Evolutionary conservation across 192 early-diverging fungal genomes (phyloP).

Genomic region (Podila epigama): DNA sequence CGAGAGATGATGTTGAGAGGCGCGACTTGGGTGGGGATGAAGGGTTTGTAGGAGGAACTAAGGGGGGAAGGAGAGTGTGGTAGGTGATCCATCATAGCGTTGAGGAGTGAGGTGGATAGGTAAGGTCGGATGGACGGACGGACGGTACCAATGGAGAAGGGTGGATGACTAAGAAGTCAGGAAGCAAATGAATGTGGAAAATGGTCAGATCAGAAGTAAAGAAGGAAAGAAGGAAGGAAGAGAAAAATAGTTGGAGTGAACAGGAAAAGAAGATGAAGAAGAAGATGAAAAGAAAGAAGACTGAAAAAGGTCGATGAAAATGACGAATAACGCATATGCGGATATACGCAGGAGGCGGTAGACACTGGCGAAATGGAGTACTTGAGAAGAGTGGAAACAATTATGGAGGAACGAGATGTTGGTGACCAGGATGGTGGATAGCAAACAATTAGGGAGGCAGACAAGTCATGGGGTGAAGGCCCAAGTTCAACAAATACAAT

Average conservation of each 20-base stretch:
- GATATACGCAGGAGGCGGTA: not conserved
- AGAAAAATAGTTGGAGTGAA: not conserved
- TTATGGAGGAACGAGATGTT: too few species aligned
- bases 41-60: not conserved
- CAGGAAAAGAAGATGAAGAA: not conserved
- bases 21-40: slow-evolving; percentile 1
- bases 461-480: too few species aligned
- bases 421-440: too few species aligned
- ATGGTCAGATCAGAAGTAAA: not conserved
- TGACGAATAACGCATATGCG: not conserved
- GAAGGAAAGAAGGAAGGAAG: not conserved
- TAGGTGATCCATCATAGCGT: not conserved
- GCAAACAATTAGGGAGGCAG: too few species aligned
- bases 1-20: slow-evolving; percentile 30
- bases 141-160: too few species aligned
- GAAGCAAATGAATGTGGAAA: not conserved
- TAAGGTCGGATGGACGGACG: too few species aligned
- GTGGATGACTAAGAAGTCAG: too few species aligned
- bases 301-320: not conserved
- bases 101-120: too few species aligned
- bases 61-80: not conserved
- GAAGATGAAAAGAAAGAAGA: not conserved
- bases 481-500: too few species aligned
- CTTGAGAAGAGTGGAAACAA: too few species aligned
- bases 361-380: too few species aligned